Conservation (phyloP, 148 eudicot species). For the Silene uniflora region DNA sequence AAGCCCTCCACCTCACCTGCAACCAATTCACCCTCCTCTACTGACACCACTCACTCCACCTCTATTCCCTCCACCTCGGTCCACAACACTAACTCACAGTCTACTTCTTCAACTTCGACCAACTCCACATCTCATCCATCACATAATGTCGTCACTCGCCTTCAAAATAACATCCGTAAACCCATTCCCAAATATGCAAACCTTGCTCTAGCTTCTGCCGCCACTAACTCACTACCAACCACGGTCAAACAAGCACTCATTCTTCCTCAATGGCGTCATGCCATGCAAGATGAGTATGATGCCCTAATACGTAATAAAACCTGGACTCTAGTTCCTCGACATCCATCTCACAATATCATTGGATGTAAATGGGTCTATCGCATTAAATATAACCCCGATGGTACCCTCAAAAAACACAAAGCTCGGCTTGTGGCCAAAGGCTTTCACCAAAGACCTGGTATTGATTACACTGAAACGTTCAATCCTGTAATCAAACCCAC, state of each 20-base stretch:
- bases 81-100: neutral
- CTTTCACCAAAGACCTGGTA: too few species aligned
- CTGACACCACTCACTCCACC: neutral
- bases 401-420: too few species aligned
- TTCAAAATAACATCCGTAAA: neutral
- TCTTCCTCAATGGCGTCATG: neutral
- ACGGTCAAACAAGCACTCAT: neutral
- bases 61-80: neutral
- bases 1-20: neutral
- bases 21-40: neutral
- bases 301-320: neutral
- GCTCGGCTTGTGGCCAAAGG: too few species aligned
- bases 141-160: neutral
- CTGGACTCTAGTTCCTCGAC: neutral
- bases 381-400: too few species aligned
- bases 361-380: neutral
- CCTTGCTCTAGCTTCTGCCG: neutral
- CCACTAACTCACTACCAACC: neutral
- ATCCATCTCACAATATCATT: neutral
- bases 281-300: too few species aligned
- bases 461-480: too few species aligned
- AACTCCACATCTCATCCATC: neutral
- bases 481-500: neutral
- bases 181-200: neutral
- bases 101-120: neutral